Evolutionary conservation across 2,329 filamentous ascomycete genomes (phyloP), one percentile per base, ranked within the genome.

Genomic region (Aspergillus versicolor): DNA sequence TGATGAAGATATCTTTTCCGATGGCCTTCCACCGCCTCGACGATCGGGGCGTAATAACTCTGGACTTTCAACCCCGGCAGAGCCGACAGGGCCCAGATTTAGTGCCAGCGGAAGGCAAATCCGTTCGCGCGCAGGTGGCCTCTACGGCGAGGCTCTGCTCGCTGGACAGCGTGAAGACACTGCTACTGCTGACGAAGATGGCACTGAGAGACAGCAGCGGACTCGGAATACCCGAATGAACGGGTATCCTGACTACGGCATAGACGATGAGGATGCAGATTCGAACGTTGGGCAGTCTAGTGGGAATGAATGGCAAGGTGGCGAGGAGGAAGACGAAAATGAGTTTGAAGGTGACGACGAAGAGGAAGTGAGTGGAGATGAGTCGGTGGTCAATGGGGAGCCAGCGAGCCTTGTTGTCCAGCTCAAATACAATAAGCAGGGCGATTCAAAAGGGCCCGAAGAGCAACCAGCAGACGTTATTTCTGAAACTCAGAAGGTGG

Each of bases 91-190:
- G 78, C 90, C 82, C 49, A 82, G 81, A 12, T 82, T 86, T 50
- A 97, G 94, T 3, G 88, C 91, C 21, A 96, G 92, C 70, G 94
- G 94, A 21, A 86, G 94, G 21, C 91, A 96, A 70, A 87, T 96
- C 62, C 81, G 75, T 63, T 76, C 70, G 55, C 76, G 81, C 44
- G 72, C 79, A n/a, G 81, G 80, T 40, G 82, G 82, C n/a, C 63
- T 77, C 19, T 84, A 84, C 65, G 82, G 82, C 11, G 81, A 83
- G 67, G 76, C 74, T 32, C 68, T 88, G 56, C 77, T 87, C 15
- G 83, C 79, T 64, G 83, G 81, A 40, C 82, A 84, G 61, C 59
- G 76, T 21, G 74, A 75, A 32, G 78, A 75, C 22, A 78, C 19
- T 15, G 15, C 75, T 21, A 80, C 79, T 2, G 74, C 77, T 11